phyloP scores from a whole-genome alignment of 805 yeast species.

The Saccharomycopsis sp. region DNA sequence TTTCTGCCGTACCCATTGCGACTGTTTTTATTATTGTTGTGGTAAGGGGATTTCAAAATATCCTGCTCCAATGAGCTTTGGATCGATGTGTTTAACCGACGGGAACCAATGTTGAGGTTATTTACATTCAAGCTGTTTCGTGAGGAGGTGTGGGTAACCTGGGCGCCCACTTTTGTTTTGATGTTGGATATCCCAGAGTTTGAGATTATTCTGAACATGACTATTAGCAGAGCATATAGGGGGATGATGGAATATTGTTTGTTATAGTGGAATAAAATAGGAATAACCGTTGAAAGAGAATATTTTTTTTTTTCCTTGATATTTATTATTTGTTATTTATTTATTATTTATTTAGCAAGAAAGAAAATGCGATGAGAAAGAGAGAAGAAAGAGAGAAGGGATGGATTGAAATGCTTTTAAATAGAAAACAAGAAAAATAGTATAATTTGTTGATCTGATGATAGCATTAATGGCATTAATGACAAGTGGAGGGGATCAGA shows the following conservation, averaged over 20 bases:
- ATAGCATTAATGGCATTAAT: too few species aligned
- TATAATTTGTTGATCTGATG: too few species aligned
- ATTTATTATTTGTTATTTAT: background rate
- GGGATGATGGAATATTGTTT: too few species aligned
- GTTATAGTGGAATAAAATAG: too few species aligned
- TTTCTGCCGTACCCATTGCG: background rate
- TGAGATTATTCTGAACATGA: constrained; percentile 20
- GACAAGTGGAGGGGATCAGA: too few species aligned
- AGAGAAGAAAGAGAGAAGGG: too few species aligned
- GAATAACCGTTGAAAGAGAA: too few species aligned
- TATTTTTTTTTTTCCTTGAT: background rate
- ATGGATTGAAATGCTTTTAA: too few species aligned
- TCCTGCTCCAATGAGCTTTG: constrained; percentile 14
- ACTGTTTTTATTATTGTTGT: constrained; percentile 22
- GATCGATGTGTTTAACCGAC: constrained; percentile 16
- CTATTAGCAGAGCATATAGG: background rate
- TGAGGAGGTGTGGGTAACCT: constrained; percentile 18
- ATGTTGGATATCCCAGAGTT: constrained; percentile 15
- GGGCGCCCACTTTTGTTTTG: constrained; percentile 19
- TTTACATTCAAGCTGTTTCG: constrained; percentile 1
- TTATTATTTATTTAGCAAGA: too few species aligned
- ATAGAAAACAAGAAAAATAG: too few species aligned
- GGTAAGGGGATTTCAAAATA: constrained; percentile 20
- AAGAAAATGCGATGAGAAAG: too few species aligned
- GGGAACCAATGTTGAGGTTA: constrained; percentile 17